These are phyloP conservation scores for Coffea humblotiana DNA, from an alignment of 305 asterid species.

Conservation along the genomic window DNA sequence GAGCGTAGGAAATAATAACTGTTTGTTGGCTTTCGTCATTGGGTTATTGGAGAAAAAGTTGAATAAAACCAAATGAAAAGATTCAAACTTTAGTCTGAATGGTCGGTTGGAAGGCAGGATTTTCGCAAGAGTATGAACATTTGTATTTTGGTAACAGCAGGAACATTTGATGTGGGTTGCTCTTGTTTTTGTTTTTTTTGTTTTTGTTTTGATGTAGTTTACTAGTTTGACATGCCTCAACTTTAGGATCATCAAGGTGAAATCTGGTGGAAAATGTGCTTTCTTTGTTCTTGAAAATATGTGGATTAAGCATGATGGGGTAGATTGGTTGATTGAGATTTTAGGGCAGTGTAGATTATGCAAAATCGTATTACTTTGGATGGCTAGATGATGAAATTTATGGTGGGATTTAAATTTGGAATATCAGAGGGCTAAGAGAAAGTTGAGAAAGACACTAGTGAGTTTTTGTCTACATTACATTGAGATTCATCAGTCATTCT, in stretches of 20 bases:
- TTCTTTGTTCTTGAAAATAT: neutral
- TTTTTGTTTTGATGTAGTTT: neutral
- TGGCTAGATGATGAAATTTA: neutral
- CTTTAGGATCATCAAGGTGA: neutral
- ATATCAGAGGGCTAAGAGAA: neutral
- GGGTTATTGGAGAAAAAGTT: neutral
- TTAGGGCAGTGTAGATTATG: neutral
- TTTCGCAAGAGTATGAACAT: neutral
- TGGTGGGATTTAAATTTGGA: neutral
- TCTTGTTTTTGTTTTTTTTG: neutral
- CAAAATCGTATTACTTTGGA: neutral
- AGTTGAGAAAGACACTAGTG: no score
- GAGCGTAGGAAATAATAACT: neutral
- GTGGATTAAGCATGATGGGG: neutral
- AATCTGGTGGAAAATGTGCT: neutral
- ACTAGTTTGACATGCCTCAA: neutral
- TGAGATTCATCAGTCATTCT: neutral
- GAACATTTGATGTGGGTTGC: neutral
- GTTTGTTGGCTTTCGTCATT: neutral
- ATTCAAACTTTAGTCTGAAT: constrained; percentile 7
- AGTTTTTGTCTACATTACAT: no score
- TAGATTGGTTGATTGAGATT: neutral
- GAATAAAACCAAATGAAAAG: neutral
- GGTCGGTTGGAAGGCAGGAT: neutral
- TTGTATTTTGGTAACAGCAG: neutral